Evolutionary conservation across 305 asterid species (phyloP).

Genomic region (Stenogyne calaminthoides): DNA sequence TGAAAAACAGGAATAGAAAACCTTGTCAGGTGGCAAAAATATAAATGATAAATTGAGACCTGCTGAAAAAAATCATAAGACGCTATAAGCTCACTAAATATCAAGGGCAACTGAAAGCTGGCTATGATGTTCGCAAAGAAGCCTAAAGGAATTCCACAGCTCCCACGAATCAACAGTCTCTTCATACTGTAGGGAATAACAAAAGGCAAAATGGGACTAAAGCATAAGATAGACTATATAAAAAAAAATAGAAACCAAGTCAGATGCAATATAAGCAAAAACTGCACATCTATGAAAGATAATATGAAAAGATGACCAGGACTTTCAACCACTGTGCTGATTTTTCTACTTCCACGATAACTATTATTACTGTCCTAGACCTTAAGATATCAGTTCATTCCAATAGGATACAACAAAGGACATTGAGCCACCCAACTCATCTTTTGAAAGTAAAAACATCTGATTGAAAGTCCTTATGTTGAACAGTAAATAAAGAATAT

Average conservation of each 20-base stretch:
- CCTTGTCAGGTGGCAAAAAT: conserved; percentile 26
- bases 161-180: conserved; percentile 85
- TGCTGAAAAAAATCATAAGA: conserved; percentile 5
- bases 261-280: conserved; percentile 3
- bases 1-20: conserved; percentile 30
- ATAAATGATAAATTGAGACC: conserved; percentile 11
- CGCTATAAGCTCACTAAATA: conserved; percentile 59
- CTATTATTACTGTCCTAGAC: background rate
- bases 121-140: conserved; percentile 84
- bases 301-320: background rate
- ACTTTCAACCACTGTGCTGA: background rate
- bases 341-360: conserved; percentile 1
- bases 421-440: conserved; percentile 14
- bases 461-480: background rate
- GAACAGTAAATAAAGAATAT: conserved; percentile 7
- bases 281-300: background rate
- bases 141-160: conserved; percentile 87
- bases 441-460: conserved; percentile 12
- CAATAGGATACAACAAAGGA: background rate
- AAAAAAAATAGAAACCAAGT: background rate
- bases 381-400: conserved; percentile 4
- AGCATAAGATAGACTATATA: conserved; percentile 7
- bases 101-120: conserved; percentile 93
- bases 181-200: conserved; percentile 36
- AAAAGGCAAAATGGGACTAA: conserved; percentile 21